Percentiles rank a stretch among this genome's conserved stretches.
Conservation (phyloP, 1,284 basidiomycete species). For the Papiliotrema flavescens region DNA sequence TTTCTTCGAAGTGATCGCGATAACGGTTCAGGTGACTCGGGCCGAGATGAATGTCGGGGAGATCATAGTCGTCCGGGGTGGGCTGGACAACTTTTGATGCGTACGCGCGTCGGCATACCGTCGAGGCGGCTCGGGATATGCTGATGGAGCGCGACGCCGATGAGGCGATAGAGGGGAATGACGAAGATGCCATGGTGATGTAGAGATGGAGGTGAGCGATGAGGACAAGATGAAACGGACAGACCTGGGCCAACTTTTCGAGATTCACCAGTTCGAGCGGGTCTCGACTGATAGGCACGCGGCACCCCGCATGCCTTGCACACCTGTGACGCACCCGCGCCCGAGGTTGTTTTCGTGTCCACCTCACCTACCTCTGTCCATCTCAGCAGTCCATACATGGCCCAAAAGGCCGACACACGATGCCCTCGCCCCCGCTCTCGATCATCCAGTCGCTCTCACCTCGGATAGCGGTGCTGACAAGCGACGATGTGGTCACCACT, state of each 20-base stretch:
- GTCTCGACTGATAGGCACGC: background rate
- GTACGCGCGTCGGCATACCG: background rate
- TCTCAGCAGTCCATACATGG: background rate
- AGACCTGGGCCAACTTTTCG: conserved; percentile 1
- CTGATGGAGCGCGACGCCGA: background rate
- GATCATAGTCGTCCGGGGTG: background rate
- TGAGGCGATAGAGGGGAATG: background rate
- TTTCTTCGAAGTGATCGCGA: conserved; percentile 76
- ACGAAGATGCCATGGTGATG: conserved; percentile 2
- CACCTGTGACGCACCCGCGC: too few relatives aligned
- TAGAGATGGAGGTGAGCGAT: background rate
- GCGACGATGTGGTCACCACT: conserved; percentile 42
- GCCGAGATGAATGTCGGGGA: conserved; percentile 49
- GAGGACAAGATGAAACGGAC: background rate
- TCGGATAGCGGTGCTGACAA: conserved; percentile 45
- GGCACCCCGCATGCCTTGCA: background rate
- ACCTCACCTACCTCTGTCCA: background rate
- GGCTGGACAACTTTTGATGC: background rate
- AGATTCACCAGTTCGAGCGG: background rate
- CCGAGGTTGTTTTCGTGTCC: too few relatives aligned
- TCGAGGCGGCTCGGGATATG: background rate
- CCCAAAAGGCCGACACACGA: conserved; percentile 5
- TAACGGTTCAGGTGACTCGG: conserved; percentile 70
- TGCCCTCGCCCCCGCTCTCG: conserved; percentile 46
- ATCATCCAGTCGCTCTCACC: conserved; percentile 48